phyloP scores from a whole-genome alignment of 345 rosid species.

The Rhodamnia argentea region DNA sequence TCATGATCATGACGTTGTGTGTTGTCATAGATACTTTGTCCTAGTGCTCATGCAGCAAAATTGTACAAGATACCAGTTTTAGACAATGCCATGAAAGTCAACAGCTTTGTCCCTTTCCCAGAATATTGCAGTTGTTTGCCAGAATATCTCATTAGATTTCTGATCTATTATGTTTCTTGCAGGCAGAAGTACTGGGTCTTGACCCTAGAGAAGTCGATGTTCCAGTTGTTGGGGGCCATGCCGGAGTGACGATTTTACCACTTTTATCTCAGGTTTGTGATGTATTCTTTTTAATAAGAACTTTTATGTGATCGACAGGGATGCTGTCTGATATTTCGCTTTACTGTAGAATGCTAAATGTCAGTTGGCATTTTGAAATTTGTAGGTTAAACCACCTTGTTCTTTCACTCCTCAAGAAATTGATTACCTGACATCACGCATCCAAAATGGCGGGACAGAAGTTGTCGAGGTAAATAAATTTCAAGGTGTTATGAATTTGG shows the following conservation, averaged over 20 bases:
- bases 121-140: too few relatives aligned
- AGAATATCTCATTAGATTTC: too few relatives aligned
- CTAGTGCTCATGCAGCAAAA: neutral
- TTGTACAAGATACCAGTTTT: neutral
- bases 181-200: conserved; percentile 97
- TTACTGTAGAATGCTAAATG: neutral
- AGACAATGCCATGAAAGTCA: neutral
- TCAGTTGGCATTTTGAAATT: neutral
- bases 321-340: neutral
- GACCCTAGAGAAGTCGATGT: conserved; percentile 94
- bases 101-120: neutral
- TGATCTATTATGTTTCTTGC: neutral
- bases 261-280: conserved; percentile 69
- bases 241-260: conserved; percentile 93
- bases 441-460: conserved; percentile 97
- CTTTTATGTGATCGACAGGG: neutral
- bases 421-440: conserved; percentile 76
- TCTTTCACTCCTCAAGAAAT: conserved; percentile 72
- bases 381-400: conserved; percentile 78
- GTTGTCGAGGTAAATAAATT: conserved; percentile 26
- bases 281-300: neutral
- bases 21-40: neutral
- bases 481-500: neutral
- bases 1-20: neutral
- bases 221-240: conserved; percentile 97